Base-by-base conservation (phyloP, 805 yeast species). In the Candida caryicola region DNA sequence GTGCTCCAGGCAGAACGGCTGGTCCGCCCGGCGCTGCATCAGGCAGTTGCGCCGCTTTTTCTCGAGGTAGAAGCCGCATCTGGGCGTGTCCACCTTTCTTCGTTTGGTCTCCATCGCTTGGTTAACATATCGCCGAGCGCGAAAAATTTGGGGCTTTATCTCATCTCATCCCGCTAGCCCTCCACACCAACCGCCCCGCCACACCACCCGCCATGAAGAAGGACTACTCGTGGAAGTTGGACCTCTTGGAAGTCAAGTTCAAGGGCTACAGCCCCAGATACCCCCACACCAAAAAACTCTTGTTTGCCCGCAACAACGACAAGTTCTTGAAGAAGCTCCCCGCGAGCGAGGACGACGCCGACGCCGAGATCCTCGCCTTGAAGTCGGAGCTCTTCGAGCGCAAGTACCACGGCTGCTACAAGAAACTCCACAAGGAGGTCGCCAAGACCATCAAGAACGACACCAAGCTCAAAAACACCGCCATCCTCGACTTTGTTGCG, bases 1-100 rank as follows among this genome's bases (percentile, higher is more conserved):
- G 55, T 85, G 95, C 46, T 82, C 83, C 6, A 83, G 76, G 57
- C 95, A 85, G 51, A 57, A 82, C 28, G 57, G 55, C 16, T 67
- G 68, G 21, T 60, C 73, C 8, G 64, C 58, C 39, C 73, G 71
- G 23, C 84, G 63, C 42, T 80, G 81, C 73, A 83, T 70, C 3
- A 78, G 75, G 57, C 95, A 85, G 31, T 58, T 60, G 39, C 86
- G 64, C 27, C 71, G 70, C 57, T 77, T 80, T 51, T 69, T 70
- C 9, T 55, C 61, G 13, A 81, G 55, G 33, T 67, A 62, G 50
- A 52, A 79, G 41, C 69, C 71, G 57, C 89, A 77, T 60, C 66
- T 33, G 21, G 5, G 19, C 23, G 34, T 34, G 14, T 36, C 35
- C 15, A 17, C 33, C 35, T 40, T 39, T 32, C 43, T 40, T 36